These are phyloP conservation scores for Neopestalotiopsis rosae DNA, from an alignment of 2,329 filamentous ascomycete species.

Conservation along the genomic window DNA sequence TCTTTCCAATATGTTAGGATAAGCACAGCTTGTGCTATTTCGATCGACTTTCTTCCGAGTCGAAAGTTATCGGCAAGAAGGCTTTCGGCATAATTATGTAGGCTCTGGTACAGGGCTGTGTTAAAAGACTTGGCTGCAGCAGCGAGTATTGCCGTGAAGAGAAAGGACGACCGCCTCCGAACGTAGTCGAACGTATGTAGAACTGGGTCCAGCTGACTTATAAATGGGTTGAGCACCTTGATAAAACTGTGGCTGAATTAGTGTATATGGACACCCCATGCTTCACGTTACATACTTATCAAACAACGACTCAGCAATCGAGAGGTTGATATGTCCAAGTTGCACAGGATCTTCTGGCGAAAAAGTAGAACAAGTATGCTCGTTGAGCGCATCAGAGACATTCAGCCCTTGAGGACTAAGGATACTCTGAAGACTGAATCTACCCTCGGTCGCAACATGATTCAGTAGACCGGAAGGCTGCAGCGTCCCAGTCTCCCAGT, in stretches of 20 bases:
- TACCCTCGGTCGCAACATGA: constrained; percentile 37
- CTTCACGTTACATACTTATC: constrained; percentile 27
- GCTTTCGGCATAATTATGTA: constrained; percentile 37
- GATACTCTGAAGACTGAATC: constrained; percentile 40
- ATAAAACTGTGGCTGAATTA: constrained; percentile 37
- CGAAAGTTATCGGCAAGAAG: constrained; percentile 36
- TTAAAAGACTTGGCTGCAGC: constrained; percentile 43
- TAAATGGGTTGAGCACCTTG: constrained; percentile 44
- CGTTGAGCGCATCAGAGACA: not conserved
- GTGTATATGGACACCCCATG: not conserved
- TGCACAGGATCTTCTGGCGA: constrained; percentile 34
- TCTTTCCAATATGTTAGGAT: constrained; percentile 49
- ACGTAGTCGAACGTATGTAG: constrained; percentile 45
- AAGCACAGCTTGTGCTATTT: constrained; percentile 45
- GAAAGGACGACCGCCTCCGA: constrained; percentile 40
- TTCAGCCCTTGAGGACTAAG: constrained; percentile 18
- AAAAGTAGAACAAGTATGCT: not conserved
- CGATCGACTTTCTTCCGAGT: constrained; percentile 41
- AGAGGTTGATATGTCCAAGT: constrained; percentile 31
- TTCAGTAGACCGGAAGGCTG: constrained; percentile 41
- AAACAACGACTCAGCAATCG: constrained; percentile 36
- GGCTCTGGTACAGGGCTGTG: constrained; percentile 34
- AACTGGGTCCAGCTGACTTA: constrained; percentile 43
- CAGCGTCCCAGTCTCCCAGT: constrained; percentile 27
- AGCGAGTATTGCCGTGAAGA: constrained; percentile 40